Evolutionary conservation across 805 yeast genomes (phyloP), one percentile per base, ranked within the genome.

Genomic region (Candida tammaniensis): DNA sequence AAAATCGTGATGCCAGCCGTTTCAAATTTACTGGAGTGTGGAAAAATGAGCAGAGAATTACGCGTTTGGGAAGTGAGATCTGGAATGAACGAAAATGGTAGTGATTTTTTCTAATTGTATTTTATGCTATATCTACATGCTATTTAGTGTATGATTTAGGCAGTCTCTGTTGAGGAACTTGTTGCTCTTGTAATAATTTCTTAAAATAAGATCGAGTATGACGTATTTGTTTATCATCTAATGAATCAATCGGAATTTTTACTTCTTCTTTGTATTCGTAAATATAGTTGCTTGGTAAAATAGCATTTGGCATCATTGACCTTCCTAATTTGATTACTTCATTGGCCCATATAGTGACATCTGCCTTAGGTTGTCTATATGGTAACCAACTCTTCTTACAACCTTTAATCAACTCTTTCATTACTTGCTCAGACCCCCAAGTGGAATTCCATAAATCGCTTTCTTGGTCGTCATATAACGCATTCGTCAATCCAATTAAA

Each of bases 341-440:
- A 47, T 76, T 78, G 2, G 82, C 79, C 84, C 84, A 77, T 18
- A 69, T 63, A 20, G 77, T 71, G 5, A 75, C 62, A 36, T 72
- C 81, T 6, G 65, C 52, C 15, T 70, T 59, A 10, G 79, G 77
- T 26, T 69, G 68, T 48, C 74, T 76, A 50, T 72, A 65, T 1
- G 82, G 77, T 13, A 67, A 52, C 88, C 89, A 82, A 30, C 67
- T 68, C 24, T 76, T 74, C 40, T 75, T 80, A 55, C 88, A 82
- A 6, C 89, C 91, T 44, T 76, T 72, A 2, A 70, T 68, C 26
- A 83, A 65, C 51, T 81, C 88, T 46, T 75, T 78, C 40, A 82
- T 77, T 2, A 80, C 79, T 19, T 68, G 73, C 21, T 65, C 68
- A 1, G 76, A 61, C 1, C 85, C 82, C 87, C 89, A 82, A 22